phyloP scores from a whole-genome alignment of 2,329 filamentous ascomycete species.

The Parascedosporium putredinis region DNA sequence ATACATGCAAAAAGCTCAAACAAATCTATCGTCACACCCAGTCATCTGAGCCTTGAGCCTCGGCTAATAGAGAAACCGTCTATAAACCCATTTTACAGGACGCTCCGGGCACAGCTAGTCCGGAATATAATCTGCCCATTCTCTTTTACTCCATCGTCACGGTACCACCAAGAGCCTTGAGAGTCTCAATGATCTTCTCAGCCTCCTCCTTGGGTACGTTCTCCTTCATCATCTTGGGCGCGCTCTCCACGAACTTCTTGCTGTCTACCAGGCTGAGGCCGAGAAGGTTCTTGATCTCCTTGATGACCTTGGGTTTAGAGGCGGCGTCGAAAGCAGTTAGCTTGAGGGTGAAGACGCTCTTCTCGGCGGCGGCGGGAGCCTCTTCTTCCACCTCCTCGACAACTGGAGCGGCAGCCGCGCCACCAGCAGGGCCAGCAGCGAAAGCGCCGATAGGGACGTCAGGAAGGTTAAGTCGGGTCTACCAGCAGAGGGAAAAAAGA shows the following conservation, averaged over 20 bases:
- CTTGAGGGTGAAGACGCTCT: slow-evolving; percentile 94
- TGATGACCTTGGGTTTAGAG: slow-evolving; percentile 98
- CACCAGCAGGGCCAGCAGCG: slow-evolving; percentile 55
- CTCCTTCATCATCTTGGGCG: slow-evolving; percentile 98
- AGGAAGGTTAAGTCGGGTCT: slow-evolving; percentile 70
- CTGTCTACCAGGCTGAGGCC: slow-evolving; percentile 94
- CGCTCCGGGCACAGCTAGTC: neutral
- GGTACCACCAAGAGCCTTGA: slow-evolving; percentile 88
- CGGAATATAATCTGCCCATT: neutral
- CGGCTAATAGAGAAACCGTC: slow-evolving; percentile 3
- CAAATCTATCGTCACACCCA: slow-evolving; percentile 19
- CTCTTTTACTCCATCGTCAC: slow-evolving; percentile 76
- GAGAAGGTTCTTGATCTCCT: slow-evolving; percentile 96
- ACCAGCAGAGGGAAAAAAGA: too few relatives aligned
- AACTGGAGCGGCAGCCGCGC: slow-evolving; percentile 50
- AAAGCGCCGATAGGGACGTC: slow-evolving; percentile 94
- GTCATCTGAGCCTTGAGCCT: slow-evolving; percentile 1
- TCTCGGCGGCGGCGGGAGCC: slow-evolving; percentile 81
- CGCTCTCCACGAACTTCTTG: slow-evolving; percentile 99
- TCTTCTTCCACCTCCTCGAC: slow-evolving; percentile 78
- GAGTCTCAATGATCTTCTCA: slow-evolving; percentile 91
- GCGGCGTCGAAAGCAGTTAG: slow-evolving; percentile 78
- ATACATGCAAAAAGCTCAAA: slow-evolving; percentile 25
- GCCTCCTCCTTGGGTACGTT: slow-evolving; percentile 97
- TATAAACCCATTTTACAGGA: slow-evolving; percentile 5